phyloP scores from a whole-genome alignment of 1,284 basidiomycete genomes.

The Nidula niveotomentosa region DNA sequence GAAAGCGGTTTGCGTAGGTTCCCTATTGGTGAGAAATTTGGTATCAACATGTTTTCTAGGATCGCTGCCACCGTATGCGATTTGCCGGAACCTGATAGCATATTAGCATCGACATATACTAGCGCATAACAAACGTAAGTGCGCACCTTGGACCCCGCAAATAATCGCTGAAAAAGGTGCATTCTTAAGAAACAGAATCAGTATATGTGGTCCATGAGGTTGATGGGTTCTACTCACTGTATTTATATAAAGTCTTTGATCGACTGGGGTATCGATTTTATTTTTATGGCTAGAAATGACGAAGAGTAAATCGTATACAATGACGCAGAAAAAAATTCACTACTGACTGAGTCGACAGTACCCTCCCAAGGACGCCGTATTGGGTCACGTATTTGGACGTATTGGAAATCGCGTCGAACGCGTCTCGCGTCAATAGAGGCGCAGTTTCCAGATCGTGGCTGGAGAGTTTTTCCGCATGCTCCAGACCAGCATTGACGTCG shows the following conservation, averaged over 20 bases:
- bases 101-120: neutral
- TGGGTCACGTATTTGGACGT: constrained; percentile 36
- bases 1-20: constrained; percentile 50
- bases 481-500: constrained; percentile 1
- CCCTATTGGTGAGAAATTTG: constrained; percentile 46
- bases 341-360: constrained; percentile 43
- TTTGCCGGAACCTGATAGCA: constrained; percentile 56
- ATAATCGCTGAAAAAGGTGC: constrained; percentile 58
- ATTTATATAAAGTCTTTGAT: constrained; percentile 58
- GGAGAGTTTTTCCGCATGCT: constrained; percentile 5
- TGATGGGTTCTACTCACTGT: constrained; percentile 39
- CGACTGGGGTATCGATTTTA: constrained; percentile 25
- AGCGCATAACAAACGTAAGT: neutral
- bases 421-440: constrained; percentile 54
- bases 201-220: neutral
- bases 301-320: no score
- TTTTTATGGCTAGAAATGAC: constrained; percentile 27
- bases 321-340: no score
- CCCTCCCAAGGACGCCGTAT: constrained; percentile 57
- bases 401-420: constrained; percentile 33
- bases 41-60: constrained; percentile 65
- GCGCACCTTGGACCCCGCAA: constrained; percentile 56
- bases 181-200: constrained; percentile 33
- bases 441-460: constrained; percentile 38
- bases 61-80: constrained; percentile 68